These are phyloP conservation scores for Termitomyces titanicus DNA, from an alignment of 768 basidiomycete species.

Conservation along the genomic window DNA sequence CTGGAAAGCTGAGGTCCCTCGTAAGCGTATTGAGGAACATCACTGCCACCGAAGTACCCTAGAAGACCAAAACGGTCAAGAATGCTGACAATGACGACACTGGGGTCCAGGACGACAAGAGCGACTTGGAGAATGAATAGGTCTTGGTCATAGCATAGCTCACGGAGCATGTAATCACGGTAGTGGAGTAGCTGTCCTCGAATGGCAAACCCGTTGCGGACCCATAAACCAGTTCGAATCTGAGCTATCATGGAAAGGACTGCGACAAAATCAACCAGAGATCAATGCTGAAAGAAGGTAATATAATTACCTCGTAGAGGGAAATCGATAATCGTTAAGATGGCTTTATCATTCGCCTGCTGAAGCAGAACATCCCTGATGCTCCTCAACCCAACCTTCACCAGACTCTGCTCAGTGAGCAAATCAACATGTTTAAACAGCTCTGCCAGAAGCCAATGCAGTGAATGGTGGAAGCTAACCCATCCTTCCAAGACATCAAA, in stretches of 20 bases:
- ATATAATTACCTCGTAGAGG: conserved; percentile 70
- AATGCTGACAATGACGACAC: conserved; percentile 77
- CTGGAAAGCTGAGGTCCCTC: conserved; percentile 68
- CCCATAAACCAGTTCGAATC: conserved; percentile 94
- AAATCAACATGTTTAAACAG: conserved; percentile 79
- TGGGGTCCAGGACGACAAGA: conserved; percentile 74
- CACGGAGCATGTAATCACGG: conserved; percentile 92
- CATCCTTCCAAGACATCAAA: conserved; percentile 80
- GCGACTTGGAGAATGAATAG: conserved; percentile 78
- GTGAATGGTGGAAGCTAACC: conserved; percentile 91
- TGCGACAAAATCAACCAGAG: conserved; percentile 22
- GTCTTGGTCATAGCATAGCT: conserved; percentile 96
- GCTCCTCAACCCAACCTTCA: conserved; percentile 47
- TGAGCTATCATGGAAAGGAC: conserved; percentile 92
- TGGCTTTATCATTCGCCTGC: conserved; percentile 60
- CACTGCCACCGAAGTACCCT: conserved; percentile 76
- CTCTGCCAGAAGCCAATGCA: conserved; percentile 90
- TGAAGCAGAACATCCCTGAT: conserved; percentile 59
- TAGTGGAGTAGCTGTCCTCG: conserved; percentile 95
- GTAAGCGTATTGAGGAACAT: conserved; percentile 54
- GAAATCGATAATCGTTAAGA: conserved; percentile 81
- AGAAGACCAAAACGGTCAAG: conserved; percentile 86
- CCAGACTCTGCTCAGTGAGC: conserved; percentile 52
- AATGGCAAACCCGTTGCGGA: conserved; percentile 94
- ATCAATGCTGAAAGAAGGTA: neutral